phyloP scores from a whole-genome alignment of 768 basidiomycete genomes.

The Termitomyces eurrhizus region DNA sequence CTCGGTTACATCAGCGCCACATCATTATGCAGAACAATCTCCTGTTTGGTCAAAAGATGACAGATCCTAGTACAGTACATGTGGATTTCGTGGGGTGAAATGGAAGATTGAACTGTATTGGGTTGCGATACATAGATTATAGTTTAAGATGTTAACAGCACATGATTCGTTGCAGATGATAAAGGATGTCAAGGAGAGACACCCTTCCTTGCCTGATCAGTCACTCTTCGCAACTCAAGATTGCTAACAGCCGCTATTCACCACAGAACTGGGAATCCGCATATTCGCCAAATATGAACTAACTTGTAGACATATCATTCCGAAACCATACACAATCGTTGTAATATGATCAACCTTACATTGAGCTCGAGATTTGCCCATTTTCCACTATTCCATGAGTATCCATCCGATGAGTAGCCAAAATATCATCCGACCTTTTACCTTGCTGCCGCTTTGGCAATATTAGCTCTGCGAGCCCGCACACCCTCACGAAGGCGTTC shows the following conservation, averaged over 20 bases:
- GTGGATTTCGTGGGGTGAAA: background rate
- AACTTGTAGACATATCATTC: background rate
- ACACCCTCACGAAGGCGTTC: constrained; percentile 89
- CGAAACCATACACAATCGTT: background rate
- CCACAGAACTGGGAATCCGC: background rate
- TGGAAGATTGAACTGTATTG: background rate
- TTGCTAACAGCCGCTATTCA: background rate
- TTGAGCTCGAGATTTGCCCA: background rate
- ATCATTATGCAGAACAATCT: background rate
- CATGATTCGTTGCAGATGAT: no score
- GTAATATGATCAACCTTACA: background rate
- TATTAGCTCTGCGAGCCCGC: constrained; percentile 59
- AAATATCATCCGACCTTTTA: background rate
- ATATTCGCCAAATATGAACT: background rate
- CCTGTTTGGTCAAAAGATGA: background rate
- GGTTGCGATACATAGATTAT: background rate
- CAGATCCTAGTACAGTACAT: background rate
- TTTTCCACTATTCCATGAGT: background rate
- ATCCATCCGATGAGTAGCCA: background rate
- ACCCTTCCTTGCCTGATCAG: background rate
- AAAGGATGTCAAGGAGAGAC: background rate
- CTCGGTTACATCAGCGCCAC: background rate
- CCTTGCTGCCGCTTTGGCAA: constrained; percentile 27
- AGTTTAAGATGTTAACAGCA: no score
- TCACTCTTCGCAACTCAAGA: background rate